Conservation (phyloP, 176 grass and related monocot species). For the Rhynchospora tenuis region DNA sequence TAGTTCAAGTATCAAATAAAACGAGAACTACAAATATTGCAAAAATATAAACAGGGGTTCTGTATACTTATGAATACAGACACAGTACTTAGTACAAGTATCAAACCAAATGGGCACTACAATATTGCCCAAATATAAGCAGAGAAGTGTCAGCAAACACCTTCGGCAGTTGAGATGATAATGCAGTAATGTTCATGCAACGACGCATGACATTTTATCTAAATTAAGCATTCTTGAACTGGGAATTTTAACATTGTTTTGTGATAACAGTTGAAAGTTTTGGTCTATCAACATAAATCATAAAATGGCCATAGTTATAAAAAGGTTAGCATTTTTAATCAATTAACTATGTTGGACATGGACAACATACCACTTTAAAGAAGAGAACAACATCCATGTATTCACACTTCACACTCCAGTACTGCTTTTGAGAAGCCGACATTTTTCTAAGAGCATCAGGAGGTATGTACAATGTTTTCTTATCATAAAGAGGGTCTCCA, state of each 20-base stretch:
- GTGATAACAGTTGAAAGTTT: background rate
- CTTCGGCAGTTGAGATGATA: background rate
- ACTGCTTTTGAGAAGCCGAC: conserved; percentile 94
- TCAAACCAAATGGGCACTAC: background rate
- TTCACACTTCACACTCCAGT: conserved; percentile 86
- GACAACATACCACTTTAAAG: conserved; percentile 86
- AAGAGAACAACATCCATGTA: conserved; percentile 94
- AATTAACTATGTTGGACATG: background rate
- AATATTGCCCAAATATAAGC: background rate
- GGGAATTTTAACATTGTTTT: background rate
- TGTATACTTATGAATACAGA: background rate
- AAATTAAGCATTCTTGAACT: background rate
- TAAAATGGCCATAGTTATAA: background rate
- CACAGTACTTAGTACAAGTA: background rate
- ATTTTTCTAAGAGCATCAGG: conserved; percentile 88
- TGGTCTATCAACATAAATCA: background rate
- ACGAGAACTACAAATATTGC: background rate
- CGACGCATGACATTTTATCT: background rate
- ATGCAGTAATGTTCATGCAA: background rate
- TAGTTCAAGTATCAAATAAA: background rate
- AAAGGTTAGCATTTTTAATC: background rate
- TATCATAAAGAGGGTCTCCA: conserved; percentile 73
- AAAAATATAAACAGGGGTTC: background rate
- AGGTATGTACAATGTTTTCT: conserved; percentile 73
- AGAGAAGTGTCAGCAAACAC: background rate